Evolutionary conservation across 768 basidiomycete genomes (phyloP).

Genomic region (Naematelia encephala): DNA sequence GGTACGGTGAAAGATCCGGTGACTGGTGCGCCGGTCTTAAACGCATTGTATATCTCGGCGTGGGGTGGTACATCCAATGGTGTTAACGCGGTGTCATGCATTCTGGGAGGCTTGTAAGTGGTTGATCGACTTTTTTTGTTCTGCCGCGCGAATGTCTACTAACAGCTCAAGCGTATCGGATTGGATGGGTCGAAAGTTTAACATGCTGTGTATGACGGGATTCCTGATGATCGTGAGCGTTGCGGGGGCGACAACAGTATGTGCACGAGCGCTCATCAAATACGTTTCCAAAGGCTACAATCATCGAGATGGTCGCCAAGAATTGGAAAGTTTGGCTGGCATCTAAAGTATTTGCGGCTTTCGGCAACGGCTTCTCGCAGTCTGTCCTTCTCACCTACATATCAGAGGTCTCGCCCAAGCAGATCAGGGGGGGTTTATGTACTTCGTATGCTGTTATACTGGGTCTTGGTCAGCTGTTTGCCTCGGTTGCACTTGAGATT

Average conservation of each 20-base stretch:
- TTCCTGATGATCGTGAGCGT: conserved; percentile 16
- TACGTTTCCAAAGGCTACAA: too few relatives aligned
- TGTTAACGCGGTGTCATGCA: too few relatives aligned
- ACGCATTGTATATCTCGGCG: conserved; percentile 19
- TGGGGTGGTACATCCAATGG: conserved; percentile 22
- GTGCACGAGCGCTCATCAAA: too few relatives aligned
- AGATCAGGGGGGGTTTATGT: conserved; percentile 18
- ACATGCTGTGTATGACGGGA: conserved; percentile 22
- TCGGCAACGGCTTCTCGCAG: neutral
- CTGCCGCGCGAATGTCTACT: too few relatives aligned
- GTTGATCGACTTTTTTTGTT: too few relatives aligned
- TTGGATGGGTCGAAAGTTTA: conserved; percentile 21
- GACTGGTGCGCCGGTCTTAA: conserved; percentile 5
- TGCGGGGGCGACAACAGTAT: too few relatives aligned
- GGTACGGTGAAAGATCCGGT: conserved; percentile 15
- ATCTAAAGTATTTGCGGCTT: conserved; percentile 9
- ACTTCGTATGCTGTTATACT: conserved; percentile 9
- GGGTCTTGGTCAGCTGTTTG: conserved; percentile 15
- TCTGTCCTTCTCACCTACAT: conserved; percentile 15
- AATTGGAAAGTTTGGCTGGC: conserved; percentile 23
- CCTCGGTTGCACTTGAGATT: conserved; percentile 17
- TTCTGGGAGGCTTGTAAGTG: too few relatives aligned
- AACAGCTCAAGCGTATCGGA: conserved; percentile 14
- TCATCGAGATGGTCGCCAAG: conserved; percentile 23
- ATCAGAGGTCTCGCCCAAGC: conserved; percentile 19